Evolutionary conservation across 1,139 yeast species (phyloP).

Genomic region (Magnusiomyces ingens): DNA sequence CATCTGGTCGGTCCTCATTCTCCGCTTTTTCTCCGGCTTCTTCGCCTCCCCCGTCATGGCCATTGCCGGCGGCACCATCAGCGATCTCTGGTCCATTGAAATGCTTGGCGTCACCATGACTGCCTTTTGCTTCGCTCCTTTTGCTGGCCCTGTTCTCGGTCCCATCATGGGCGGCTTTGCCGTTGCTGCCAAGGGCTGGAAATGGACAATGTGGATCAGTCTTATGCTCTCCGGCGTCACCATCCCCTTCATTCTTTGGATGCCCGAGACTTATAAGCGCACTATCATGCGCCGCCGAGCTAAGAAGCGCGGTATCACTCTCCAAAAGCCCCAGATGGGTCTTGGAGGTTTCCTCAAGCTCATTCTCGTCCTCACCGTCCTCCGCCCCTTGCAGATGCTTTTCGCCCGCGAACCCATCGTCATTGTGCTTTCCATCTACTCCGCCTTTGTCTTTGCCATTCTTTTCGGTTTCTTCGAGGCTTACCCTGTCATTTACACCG

Average conservation of each 20-base stretch:
- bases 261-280: slow-evolving; percentile 69
- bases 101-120: slow-evolving; percentile 64
- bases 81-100: slow-evolving; percentile 65
- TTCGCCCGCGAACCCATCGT: slow-evolving; percentile 14
- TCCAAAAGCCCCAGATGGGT: slow-evolving; percentile 34
- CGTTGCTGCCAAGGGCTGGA: slow-evolving; percentile 61
- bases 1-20: slow-evolving; percentile 42
- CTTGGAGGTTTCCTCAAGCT: slow-evolving; percentile 32
- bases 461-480: slow-evolving; percentile 24
- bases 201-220: slow-evolving; percentile 75
- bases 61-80: slow-evolving; percentile 76
- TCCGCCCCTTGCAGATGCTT: slow-evolving; percentile 14
- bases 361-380: slow-evolving; percentile 33
- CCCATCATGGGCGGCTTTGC: slow-evolving; percentile 79
- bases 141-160: slow-evolving; percentile 77
- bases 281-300: slow-evolving; percentile 54
- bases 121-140: slow-evolving; percentile 66
- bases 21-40: slow-evolving; percentile 72
- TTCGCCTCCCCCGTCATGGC: slow-evolving; percentile 80
- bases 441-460: slow-evolving; percentile 16
- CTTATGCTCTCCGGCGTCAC: slow-evolving; percentile 65
- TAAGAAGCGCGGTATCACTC: slow-evolving; percentile 46
- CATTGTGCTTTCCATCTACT: slow-evolving; percentile 18
- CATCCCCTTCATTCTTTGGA: slow-evolving; percentile 43
- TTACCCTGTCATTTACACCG: slow-evolving; percentile 22